phyloP scores from a whole-genome alignment of 768 basidiomycete genomes.

The Lentinula sp. region DNA sequence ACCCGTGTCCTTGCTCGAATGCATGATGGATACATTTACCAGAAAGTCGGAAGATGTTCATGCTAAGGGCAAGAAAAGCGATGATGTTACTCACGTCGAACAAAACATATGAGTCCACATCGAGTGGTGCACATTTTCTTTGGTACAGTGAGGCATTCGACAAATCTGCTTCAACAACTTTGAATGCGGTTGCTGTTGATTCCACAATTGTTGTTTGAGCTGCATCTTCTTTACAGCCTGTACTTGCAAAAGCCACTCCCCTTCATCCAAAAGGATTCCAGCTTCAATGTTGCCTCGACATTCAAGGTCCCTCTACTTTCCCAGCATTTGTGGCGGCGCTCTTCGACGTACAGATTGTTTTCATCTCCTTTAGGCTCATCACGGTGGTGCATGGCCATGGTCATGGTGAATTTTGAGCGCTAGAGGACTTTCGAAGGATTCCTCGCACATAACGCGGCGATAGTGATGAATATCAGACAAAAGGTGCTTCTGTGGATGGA shows the following conservation, averaged over 20 bases:
- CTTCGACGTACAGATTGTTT: constrained; percentile 9
- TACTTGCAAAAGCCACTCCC: constrained; percentile 3
- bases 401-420: constrained; percentile 25
- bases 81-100: constrained; percentile 18
- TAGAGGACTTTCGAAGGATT: constrained; percentile 19
- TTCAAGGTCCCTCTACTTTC: constrained; percentile 20
- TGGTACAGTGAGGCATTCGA: constrained; percentile 20
- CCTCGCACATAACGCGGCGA: constrained; percentile 24
- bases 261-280: constrained; percentile 5
- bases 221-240: background rate
- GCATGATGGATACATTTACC: background rate
- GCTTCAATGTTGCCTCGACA: constrained; percentile 18
- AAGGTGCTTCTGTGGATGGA: constrained; percentile 19
- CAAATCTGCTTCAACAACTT: constrained; percentile 15
- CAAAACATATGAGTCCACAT: constrained; percentile 27
- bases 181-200: too few species aligned
- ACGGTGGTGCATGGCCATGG: constrained; percentile 19
- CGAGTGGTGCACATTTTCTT: constrained; percentile 18
- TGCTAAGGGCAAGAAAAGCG: background rate
- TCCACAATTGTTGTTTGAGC: background rate
- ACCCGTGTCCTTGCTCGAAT: background rate
- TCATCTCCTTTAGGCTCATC: constrained; percentile 7
- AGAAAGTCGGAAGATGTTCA: background rate
- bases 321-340: constrained; percentile 20
- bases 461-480: constrained; percentile 19